Evolutionary conservation across 2,329 filamentous ascomycete genomes (phyloP), one percentile per base, ranked within the genome.

Genomic region (Aspergillus nomiae): DNA sequence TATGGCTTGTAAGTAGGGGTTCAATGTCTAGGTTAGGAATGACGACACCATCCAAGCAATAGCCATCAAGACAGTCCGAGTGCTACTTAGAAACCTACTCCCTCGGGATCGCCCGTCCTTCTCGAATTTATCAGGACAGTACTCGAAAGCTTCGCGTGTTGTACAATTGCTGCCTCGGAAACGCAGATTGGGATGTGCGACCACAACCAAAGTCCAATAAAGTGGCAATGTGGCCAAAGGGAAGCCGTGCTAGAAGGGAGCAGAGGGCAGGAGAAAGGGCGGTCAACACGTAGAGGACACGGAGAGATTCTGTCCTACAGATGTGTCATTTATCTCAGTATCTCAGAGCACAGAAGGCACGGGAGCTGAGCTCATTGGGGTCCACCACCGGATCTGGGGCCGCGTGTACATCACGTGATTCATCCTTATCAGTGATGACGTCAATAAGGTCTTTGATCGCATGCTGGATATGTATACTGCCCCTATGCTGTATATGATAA

Each of bases 331-430:
- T 51, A 51, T 51, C 48, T 51, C 48, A 28, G 28, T 51, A 21
- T 51, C 48, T 32, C 48, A 51, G 48, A 51, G 45, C 45, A 48
- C 45, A 24, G 45, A 46, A 36, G 48, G 48, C 30, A 51, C 48
- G 57, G 61, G 62, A 60, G 61, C 50, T 50, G 36, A 41, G 36
- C 36, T 41, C 36, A 51, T 34, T 36, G 58, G 61, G 62, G 58
- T 63, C 62, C 62, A 63, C 58, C 21, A 24, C 46, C 48, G 58
- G 56, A 61, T 54, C 62, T 54, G 62, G 61, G 61, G 65, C 63
- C 59, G 64, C 59, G 63, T 61, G 60, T 61, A n/a, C 26, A 46
- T 63, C 65, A 66, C 65, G 65, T 66, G 65, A 66, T 1, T 0
- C 0, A 6, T 4, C 19, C 28, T 32, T 41, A 36, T 19, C 14